Conservation (phyloP, 257 asterid genomes). For the Fraxinus americana region DNA sequence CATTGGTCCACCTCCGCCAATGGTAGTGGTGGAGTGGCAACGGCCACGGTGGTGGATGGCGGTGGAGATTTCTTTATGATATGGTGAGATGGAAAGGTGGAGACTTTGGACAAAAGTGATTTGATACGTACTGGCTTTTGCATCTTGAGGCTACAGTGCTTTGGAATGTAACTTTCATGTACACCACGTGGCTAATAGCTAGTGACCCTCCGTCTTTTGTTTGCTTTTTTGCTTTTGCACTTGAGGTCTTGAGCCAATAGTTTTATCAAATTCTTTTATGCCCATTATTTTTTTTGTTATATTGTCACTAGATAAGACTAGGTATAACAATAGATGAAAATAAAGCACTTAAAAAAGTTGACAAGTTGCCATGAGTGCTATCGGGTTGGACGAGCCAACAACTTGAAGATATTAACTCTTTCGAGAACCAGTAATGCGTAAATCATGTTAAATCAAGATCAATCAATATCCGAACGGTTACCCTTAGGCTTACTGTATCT, state of each 20-base stretch:
- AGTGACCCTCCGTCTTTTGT: neutral
- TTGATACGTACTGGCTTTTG: neutral
- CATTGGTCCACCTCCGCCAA: neutral
- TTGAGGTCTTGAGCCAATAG: too few relatives aligned
- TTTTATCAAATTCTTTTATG: neutral
- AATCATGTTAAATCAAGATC: too few relatives aligned
- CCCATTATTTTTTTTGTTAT: too few relatives aligned
- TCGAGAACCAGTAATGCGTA: too few relatives aligned
- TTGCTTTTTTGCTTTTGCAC: neutral
- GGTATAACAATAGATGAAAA: too few relatives aligned
- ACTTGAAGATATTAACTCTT: too few relatives aligned
- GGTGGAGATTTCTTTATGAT: neutral
- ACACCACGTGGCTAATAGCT: slow-evolving; percentile 23
- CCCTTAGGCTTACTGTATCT: neutral
- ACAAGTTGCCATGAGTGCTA: too few relatives aligned
- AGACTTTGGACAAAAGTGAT: slow-evolving; percentile 14
- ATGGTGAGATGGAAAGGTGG: slow-evolving; percentile 22
- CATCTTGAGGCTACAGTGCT: neutral
- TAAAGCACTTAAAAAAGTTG: too few relatives aligned
- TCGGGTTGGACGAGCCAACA: too few relatives aligned
- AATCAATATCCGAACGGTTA: too few relatives aligned
- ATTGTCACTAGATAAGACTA: neutral
- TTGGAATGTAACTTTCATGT: neutral
- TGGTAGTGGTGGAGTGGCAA: neutral
- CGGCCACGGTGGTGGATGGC: neutral